Evolutionary conservation across 2,329 filamentous ascomycete genomes (phyloP).

Genomic region (Fusarium sp.): DNA sequence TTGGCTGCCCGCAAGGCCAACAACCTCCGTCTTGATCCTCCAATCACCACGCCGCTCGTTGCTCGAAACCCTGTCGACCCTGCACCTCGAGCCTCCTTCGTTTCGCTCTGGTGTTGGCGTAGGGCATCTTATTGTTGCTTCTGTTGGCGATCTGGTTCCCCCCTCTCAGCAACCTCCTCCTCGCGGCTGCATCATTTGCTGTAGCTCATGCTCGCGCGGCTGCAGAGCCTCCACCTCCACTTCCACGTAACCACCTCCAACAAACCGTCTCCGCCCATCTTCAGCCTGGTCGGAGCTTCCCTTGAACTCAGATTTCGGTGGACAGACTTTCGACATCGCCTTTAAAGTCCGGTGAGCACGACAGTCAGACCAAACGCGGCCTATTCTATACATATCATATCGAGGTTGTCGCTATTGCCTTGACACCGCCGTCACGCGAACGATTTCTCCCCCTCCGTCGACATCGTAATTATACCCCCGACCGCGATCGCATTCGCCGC

Average conservation of each 20-base stretch:
- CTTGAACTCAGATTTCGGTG: constrained; percentile 24
- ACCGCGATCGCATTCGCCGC: constrained; percentile 31
- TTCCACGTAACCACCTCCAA: constrained; percentile 36
- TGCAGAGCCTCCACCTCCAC: constrained; percentile 41
- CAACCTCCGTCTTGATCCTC: constrained; percentile 38
- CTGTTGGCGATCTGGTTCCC: constrained; percentile 16
- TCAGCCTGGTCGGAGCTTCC: constrained; percentile 5
- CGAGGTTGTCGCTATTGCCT: neutral
- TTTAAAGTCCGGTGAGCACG: constrained; percentile 9
- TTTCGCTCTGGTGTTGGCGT: constrained; percentile 38
- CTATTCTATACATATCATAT: constrained; percentile 5
- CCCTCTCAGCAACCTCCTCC: neutral
- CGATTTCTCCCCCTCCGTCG: constrained; percentile 1
- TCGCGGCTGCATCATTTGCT: constrained; percentile 11
- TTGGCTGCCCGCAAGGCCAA: constrained; percentile 33
- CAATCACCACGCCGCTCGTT: constrained; percentile 40
- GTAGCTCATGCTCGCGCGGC: constrained; percentile 15
- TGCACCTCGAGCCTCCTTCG: constrained; percentile 42
- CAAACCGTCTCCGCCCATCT: constrained; percentile 27
- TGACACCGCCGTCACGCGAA: neutral
- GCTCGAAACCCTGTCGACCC: constrained; percentile 40
- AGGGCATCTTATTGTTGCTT: constrained; percentile 33
- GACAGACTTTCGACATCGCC: constrained; percentile 12
- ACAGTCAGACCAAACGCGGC: constrained; percentile 14
- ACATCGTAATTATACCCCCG: constrained; percentile 13